Base-by-base conservation (phyloP, 768 basidiomycete genomes). In the Hygrocybe punicea region DNA sequence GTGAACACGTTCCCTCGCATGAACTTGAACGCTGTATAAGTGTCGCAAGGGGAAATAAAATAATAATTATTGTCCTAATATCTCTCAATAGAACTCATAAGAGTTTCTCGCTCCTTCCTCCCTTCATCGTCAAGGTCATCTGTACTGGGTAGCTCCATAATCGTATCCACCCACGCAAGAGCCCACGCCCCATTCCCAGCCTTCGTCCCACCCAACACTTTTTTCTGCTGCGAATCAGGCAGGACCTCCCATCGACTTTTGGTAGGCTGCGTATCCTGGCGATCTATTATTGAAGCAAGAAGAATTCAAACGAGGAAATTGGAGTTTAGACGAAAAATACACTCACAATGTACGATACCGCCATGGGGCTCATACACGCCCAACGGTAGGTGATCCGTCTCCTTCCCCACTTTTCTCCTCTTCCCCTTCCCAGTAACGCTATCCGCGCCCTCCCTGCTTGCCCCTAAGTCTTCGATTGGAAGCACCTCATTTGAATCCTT, bases 311-410 rank as follows among this genome's bases (percentile, higher is more conserved):
- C 57, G 33, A 39, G 40, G 47, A 56, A 21, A 58, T 36, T 55
- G 36, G 6, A 33, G 19, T 48, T 37, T 29, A 42, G 23, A 37
- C 23, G 34, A 10, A 58, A 47, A 37, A 13, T 24, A 57, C 53
- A 76, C 86, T 65, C 66, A 92, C 91, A 90, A 63, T 87, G 81
- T 6, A 92, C 80, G 33, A 86, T 67, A 37, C 86, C 85, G 0
- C 86, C 80, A 66, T 96, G 92, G 7, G 91, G 85, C 62, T 96
- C 93, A 63, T 93, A 95, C 19, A 86, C 76, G 1, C 91, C 92
- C 40, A 84, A 62, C 1, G 86, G 85, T 45, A 80, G 74, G 5
- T 62, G 61, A 21, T 64, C 63, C 17, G 62, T 63, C 6, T 67
- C 66, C 35, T 62, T 60, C 6, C 56, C 61, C 16, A 70, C 67